Conservation (phyloP, 352 stramenopile species). For the Globisporangium cederbergense region DNA sequence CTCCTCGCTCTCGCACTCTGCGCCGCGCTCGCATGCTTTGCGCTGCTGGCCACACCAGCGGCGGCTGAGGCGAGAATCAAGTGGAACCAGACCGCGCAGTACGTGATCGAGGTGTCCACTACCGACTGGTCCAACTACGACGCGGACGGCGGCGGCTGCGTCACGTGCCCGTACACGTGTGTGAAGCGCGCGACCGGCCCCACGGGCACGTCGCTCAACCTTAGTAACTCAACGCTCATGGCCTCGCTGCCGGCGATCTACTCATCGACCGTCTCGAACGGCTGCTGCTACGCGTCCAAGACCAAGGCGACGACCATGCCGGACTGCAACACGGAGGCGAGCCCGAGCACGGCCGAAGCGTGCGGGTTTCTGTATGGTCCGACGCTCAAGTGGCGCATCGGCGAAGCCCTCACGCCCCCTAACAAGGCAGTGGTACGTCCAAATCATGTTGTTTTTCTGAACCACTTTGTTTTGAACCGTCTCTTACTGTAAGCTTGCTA, state of each 20-base stretch:
- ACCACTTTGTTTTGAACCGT: not conserved
- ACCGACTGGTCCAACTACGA: constrained; percentile 85
- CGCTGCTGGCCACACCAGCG: constrained; percentile 14
- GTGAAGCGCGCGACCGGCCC: constrained; percentile 66
- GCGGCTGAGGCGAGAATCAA: constrained; percentile 26
- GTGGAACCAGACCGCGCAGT: constrained; percentile 72
- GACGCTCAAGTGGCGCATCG: constrained; percentile 82
- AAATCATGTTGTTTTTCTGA: not conserved
- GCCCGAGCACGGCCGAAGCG: constrained; percentile 50
- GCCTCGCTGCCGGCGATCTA: constrained; percentile 72
- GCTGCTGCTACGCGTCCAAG: constrained; percentile 71
- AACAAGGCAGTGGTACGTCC: constrained; percentile 29
- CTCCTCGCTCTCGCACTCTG: constrained; percentile 12
- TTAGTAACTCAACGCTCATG: constrained; percentile 71
- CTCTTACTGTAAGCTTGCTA: not conserved
- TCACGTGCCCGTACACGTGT: constrained; percentile 87
- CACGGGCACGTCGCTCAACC: constrained; percentile 77
- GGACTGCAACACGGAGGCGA: constrained; percentile 59
- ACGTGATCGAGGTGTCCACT: constrained; percentile 67
- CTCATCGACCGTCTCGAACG: constrained; percentile 57
- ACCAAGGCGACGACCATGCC: constrained; percentile 46
- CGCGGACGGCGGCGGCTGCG: constrained; percentile 63
- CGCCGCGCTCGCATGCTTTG: constrained; percentile 10
- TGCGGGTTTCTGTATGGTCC: constrained; percentile 84
- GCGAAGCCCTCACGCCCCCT: constrained; percentile 47